phyloP scores from a whole-genome alignment of 306 rosid species.

The Fragaria nilgerrensis region DNA sequence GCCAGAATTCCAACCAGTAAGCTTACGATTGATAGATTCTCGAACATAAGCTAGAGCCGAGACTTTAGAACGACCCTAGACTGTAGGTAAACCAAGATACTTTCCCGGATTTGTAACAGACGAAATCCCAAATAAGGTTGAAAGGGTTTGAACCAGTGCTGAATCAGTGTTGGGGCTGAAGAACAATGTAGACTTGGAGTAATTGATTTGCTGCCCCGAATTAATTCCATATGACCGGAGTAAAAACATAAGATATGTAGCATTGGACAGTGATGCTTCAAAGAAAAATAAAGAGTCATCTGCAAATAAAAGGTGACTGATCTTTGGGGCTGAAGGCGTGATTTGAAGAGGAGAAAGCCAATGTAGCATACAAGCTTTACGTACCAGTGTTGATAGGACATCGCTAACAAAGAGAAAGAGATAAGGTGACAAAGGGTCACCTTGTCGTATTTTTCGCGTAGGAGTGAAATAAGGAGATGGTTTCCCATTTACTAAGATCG shows the following conservation, averaged over 20 bases:
- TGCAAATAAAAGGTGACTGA: background rate
- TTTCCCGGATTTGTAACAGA: background rate
- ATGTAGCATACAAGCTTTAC: background rate
- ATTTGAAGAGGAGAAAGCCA: background rate
- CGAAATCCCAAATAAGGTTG: background rate
- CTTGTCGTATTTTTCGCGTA: too few species aligned
- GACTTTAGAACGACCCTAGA: too few species aligned
- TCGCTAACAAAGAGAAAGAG: background rate
- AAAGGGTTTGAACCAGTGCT: too few species aligned
- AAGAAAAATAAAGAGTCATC: background rate
- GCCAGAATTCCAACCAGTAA: too few species aligned
- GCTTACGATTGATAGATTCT: too few species aligned
- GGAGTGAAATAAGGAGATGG: too few species aligned
- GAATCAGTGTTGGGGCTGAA: background rate
- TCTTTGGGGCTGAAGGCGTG: background rate
- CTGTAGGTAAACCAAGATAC: background rate
- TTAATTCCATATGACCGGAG: too few species aligned
- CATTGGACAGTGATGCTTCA: background rate
- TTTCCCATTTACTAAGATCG: too few species aligned
- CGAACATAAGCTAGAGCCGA: too few species aligned
- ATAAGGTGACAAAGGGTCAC: too few species aligned
- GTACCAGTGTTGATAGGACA: background rate
- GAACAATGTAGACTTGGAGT: background rate
- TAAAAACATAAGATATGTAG: rapidly evolving
- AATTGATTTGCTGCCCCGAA: background rate